phyloP scores from a whole-genome alignment of 2,329 filamentous ascomycete species.

The Akanthomyces lecanii region DNA sequence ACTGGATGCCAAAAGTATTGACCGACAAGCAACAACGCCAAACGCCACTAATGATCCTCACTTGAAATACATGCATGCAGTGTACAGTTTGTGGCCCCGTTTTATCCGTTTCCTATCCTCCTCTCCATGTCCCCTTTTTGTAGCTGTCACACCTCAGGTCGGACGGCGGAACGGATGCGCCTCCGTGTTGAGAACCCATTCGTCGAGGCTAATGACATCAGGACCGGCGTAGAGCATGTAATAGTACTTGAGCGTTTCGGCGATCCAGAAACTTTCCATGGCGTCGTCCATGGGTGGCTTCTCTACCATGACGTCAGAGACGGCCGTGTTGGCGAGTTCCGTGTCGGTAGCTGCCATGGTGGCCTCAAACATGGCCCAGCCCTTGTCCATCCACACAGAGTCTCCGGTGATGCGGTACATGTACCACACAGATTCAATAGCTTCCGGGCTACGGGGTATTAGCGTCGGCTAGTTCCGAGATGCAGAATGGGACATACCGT shows the following conservation, averaged over 20 bases:
- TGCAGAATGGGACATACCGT: conserved; percentile 42
- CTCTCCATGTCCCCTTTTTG: too few relatives aligned
- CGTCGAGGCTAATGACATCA: conserved; percentile 61
- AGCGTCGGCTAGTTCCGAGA: neutral
- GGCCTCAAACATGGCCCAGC: conserved; percentile 79
- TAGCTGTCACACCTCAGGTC: conserved; percentile 20
- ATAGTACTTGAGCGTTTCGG: conserved; percentile 90
- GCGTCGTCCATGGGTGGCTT: conserved; percentile 48
- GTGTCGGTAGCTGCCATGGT: conserved; percentile 64
- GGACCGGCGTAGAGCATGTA: conserved; percentile 74
- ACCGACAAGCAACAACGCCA: neutral
- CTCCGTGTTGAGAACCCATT: conserved; percentile 64
- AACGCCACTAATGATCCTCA: conserved; percentile 1
- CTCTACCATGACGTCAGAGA: conserved; percentile 55
- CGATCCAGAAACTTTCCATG: conserved; percentile 90
- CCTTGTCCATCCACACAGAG: conserved; percentile 68
- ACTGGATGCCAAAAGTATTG: neutral
- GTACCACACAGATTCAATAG: conserved; percentile 84
- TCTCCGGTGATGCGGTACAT: conserved; percentile 89
- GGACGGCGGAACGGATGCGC: conserved; percentile 55
- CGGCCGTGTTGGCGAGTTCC: conserved; percentile 64
- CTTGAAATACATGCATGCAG: neutral
- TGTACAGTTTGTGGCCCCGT: neutral
- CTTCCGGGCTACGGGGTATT: conserved; percentile 60
- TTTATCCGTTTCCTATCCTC: neutral